Evolutionary conservation across 2,329 filamentous ascomycete species (phyloP), one percentile per base, ranked within the genome.

Genomic region (Tolypocladium ophioglossoides): DNA sequence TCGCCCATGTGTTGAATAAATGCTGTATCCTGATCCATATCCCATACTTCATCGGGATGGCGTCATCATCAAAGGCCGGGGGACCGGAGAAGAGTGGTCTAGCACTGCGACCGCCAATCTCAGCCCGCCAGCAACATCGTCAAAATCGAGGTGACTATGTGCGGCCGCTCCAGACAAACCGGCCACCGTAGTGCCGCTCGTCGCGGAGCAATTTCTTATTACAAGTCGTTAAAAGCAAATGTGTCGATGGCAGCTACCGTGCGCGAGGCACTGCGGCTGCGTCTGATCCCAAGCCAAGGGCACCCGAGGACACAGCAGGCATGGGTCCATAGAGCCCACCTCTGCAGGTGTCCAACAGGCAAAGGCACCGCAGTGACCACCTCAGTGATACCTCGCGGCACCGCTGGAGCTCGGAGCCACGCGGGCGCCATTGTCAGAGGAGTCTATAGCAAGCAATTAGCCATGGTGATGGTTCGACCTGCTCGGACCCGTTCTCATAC

Each of bases 371-470:
- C 50, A 18, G 32, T 41, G 27, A n/a, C n/a, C n/a, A 24, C 39
- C 53, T 67, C 63, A 71, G 62, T 72, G 69, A 58, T 71, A 71
- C 60, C 71, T 64, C 56, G 69, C 66, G 27, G 65, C 62, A 51
- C 63, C 66, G 37, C 66, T 67, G 34, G 69, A 66, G 57, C 64
- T 67, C 40, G 67, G 64, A 34, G 65, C 67, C 20, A 70, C 67
- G 38, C 72, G 72, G 22, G 70, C 68, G 41, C 68, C 72, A 50
- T 69, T 73, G 52, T 75, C 72, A 16, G 72, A 75, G 20, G 72
- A 74, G 58, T 75, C 72, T 74, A 52, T 14, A 12, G 16, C 10
- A 2, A n/a, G 35, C 9, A 44, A 49, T 65, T 58, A 64, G 62
- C 30, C 27, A 46, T 11, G 27, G 20, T 10, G 18, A 9, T 30